Percentiles rank a stretch among this genome's conserved stretches.
Conservation (phyloP, 768 basidiomycete genomes). For the Boletus sensibilis region DNA sequence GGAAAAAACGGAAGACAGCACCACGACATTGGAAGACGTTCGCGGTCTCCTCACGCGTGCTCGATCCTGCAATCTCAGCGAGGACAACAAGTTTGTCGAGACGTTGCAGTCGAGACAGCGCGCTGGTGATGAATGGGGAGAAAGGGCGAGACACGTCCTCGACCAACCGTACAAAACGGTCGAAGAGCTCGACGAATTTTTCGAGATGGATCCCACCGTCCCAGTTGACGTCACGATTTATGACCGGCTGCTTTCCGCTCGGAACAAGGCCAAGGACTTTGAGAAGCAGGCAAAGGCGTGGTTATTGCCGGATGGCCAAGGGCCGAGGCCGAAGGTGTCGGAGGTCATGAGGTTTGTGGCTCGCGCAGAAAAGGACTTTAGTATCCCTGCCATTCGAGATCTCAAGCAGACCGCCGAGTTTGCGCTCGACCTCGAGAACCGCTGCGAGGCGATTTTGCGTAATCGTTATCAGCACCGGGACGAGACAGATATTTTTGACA, state of each 20-base stretch:
- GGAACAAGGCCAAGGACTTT: slow-evolving; percentile 71
- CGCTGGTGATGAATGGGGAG: slow-evolving; percentile 77
- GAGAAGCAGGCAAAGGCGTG: slow-evolving; percentile 76
- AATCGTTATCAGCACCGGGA: slow-evolving; percentile 56
- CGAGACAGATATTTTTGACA: slow-evolving; percentile 65
- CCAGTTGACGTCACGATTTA: slow-evolving; percentile 70
- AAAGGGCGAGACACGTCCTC: slow-evolving; percentile 62
- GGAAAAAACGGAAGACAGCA: slow-evolving; percentile 64
- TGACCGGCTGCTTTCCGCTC: slow-evolving; percentile 61
- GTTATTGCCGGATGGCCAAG: slow-evolving; percentile 56
- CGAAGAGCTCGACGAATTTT: slow-evolving; percentile 72
- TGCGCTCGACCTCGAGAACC: slow-evolving; percentile 72
- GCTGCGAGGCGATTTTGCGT: slow-evolving; percentile 72
- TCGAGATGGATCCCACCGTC: slow-evolving; percentile 59
- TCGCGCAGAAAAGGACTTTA: slow-evolving; percentile 76
- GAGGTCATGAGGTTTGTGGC: slow-evolving; percentile 69
- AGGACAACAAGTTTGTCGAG: slow-evolving; percentile 63
- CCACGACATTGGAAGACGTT: slow-evolving; percentile 74
- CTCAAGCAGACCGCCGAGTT: slow-evolving; percentile 71
- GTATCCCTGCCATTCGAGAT: slow-evolving; percentile 61
- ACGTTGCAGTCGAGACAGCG: slow-evolving; percentile 62
- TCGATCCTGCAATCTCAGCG: slow-evolving; percentile 59
- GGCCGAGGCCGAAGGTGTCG: slow-evolving; percentile 57
- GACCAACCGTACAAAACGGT: slow-evolving; percentile 71
- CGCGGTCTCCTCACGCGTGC: slow-evolving; percentile 71